Evolutionary conservation across 2,329 filamentous ascomycete species (phyloP), one percentile per base, ranked within the genome.

Genomic region (Penicillium paneum): DNA sequence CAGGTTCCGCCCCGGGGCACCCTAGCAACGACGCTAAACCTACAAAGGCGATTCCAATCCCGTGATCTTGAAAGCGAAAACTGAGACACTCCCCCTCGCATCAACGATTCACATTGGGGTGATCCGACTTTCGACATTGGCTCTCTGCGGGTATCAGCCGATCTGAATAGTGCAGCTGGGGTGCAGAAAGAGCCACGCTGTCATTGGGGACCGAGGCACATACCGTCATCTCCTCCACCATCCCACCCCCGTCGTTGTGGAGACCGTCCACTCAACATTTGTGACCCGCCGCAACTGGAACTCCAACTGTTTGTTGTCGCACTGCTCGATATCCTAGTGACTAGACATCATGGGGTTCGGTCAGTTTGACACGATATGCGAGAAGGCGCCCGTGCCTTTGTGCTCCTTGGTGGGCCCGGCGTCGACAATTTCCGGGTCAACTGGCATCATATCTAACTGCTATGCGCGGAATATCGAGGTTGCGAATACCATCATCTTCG

Each of bases 401-500:
- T 99, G 94, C 77, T 85, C 90, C 49, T 82, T 91, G 52, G 84
- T 99, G 64, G 94, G 94, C 17, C 83, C 87, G 31, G 63, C 70
- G 6, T 76, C 76, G n/a, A 64, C 73, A 42, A 83, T 88, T 65
- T 85, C 85, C 29, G 84, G 91, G 61, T 81, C 83, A 54, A 83
- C 87, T 12, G 90, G 91, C 64, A 94, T 97, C 62, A 88, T 96
- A 72, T 86, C 94, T 54, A 84, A 86, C 69, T 99, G 94, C 80
- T 97, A 93, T 77, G 90, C 94, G 56, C 87, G 94, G 56, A 95
- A 94, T 67, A 93, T 99, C 74, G 92, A 97, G 75, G 76, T 97
- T 63, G 94, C 92, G 64, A 99, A 99, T 78, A 99, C 94, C 38
- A 93, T 97, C 77, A 99, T 99, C 69, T 99, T 99, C 73, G 87